Conservation (phyloP, 176 grass and related monocot species). For the Eragrostis nindensis region DNA sequence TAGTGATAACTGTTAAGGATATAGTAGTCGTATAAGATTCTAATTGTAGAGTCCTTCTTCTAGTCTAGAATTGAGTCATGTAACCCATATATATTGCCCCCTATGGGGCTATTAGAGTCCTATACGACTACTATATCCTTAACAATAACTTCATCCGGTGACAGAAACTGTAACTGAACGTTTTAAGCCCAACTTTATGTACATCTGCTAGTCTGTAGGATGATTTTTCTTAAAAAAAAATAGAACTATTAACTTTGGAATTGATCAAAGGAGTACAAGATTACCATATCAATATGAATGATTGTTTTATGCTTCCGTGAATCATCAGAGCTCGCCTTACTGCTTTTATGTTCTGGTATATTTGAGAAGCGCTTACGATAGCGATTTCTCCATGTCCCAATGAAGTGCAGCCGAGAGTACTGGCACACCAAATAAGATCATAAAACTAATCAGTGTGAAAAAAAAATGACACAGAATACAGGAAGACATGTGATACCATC, state of each 20-base stretch:
- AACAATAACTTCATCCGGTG: slow-evolving; percentile 26
- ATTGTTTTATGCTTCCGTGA: slow-evolving; percentile 60
- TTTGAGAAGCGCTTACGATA: slow-evolving; percentile 81
- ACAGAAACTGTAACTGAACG: slow-evolving; percentile 22
- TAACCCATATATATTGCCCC: no score
- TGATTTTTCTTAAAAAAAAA: no score
- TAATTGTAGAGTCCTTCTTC: no score
- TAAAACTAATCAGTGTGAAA: slow-evolving; percentile 9
- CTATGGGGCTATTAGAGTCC: no score
- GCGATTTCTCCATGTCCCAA: slow-evolving; percentile 97
- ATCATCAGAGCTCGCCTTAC: slow-evolving; percentile 42
- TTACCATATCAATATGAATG: slow-evolving; percentile 97
- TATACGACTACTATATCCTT: no score
- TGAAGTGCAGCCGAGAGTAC: slow-evolving; percentile 94
- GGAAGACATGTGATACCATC: not conserved
- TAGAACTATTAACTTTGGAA: no score
- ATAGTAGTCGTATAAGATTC: no score
- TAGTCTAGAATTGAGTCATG: no score
- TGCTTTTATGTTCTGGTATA: slow-evolving; percentile 55
- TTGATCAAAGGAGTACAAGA: slow-evolving; percentile 36
- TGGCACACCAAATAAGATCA: slow-evolving; percentile 42
- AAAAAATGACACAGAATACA: slow-evolving; percentile 20
- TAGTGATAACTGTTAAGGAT: no score
- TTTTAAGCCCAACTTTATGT: slow-evolving; percentile 21
- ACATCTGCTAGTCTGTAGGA: not conserved